Evolutionary conservation across 345 rosid species (phyloP), one percentile per base, ranked within the genome.

Genomic region (Barbarea vulgaris): DNA sequence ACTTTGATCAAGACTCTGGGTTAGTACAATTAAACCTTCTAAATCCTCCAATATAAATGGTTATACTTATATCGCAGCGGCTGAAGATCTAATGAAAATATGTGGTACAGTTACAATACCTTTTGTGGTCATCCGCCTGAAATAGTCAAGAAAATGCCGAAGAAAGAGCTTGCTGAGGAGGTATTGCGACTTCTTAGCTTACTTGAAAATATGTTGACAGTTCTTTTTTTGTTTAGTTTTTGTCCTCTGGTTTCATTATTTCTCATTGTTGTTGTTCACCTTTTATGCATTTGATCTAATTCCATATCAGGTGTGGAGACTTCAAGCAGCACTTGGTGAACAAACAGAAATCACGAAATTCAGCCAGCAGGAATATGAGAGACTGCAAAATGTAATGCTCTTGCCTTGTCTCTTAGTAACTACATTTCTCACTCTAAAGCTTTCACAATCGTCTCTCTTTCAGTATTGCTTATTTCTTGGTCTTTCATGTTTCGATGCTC

Each of bases 321-420:
- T 95, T 68, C 98, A 95, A 77, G 98, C 97, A 64, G 99, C 96
- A 77, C 90, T 95, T 31, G 97, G 99, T 31, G 98, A 92, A 86
- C 99, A 92, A 80, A 83, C 90, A 19, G 98, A 92, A 83, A 92
- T 92, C 69, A 90, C 92, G 17, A 90, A 85, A 74, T 90, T 80
- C 73, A 92, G 97, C 79, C 96, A 88, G 82, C 96, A 88, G 76
- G 96, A 92, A 84, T 95, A 73, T 78, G 97, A 95, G 76, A 89
- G 99, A 83, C 90, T 95, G 69, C 98, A 89, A 88, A 92, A 82
- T 73, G 99, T 95, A 89, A 81, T 9, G 12, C 42, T 58, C 46
- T 57, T 53, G 51, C 59, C 70, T 62, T 44, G 27, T 41, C 69
- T 17, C 5, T 22, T 21, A 0, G 21, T 41, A 12, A 13, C 37